These are phyloP conservation scores for Lathyrus oleraceus DNA, from an alignment of 306 rosid genomes.

Conservation along the genomic window DNA sequence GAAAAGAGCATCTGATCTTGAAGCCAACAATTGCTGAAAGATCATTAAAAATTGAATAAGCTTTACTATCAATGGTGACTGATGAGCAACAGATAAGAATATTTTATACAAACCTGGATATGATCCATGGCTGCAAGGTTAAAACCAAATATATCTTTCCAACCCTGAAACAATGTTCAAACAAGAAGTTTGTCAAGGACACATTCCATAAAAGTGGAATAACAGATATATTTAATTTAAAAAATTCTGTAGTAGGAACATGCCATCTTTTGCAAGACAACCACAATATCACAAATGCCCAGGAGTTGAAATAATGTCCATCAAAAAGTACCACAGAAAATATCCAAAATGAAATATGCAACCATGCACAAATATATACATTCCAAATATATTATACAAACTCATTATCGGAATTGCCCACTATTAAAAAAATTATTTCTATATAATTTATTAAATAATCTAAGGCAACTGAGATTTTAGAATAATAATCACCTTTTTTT, in stretches of 20 bases:
- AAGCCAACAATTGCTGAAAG: conserved; percentile 85
- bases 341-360: too few relatives aligned
- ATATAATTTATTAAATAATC: not conserved
- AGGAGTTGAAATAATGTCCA: not conserved
- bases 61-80: not conserved
- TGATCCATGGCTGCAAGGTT: conserved; percentile 98
- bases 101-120: conserved; percentile 58
- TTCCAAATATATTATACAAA: not conserved
- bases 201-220: not conserved
- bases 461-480: not conserved
- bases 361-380: not conserved
- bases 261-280: not conserved
- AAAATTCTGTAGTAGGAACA: not conserved
- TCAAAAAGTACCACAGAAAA: not conserved
- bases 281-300: not conserved
- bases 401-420: not conserved
- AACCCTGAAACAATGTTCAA: conserved; percentile 59
- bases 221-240: not conserved
- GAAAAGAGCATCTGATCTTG: conserved; percentile 78
- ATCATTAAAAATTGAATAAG: conserved; percentile 34
- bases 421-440: not conserved
- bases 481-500: not conserved
- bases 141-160: conserved; percentile 82
- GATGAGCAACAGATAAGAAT: not conserved
- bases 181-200: conserved; percentile 31